These are phyloP conservation scores for Candida tallmaniae DNA, from an alignment of 805 yeast species.

Conservation along the genomic window DNA sequence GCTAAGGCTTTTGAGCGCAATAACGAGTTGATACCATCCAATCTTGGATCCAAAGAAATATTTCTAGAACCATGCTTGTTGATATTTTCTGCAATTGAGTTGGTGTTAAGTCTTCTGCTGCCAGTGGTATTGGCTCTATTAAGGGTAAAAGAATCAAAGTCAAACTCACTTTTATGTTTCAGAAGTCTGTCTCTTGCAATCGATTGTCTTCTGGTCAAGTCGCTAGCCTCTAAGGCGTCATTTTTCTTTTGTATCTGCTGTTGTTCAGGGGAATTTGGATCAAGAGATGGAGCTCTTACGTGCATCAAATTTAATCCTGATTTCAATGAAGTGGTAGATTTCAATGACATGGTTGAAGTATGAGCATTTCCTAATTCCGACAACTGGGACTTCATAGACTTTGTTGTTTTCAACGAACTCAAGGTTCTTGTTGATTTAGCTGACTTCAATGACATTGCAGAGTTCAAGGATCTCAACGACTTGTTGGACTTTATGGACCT, in stretches of 20 bases:
- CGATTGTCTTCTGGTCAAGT: conserved; percentile 15
- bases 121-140: not conserved
- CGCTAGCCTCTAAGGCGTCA: conserved; percentile 4
- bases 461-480: not conserved
- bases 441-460: conserved; percentile 3
- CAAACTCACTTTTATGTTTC: conserved; percentile 14
- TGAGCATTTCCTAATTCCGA: not conserved
- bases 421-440: not conserved
- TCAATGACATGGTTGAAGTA: not conserved
- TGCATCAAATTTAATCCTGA: conserved; percentile 1
- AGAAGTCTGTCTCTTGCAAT: conserved; percentile 23
- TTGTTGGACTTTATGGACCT: conserved; percentile 1
- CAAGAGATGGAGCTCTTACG: too few relatives aligned
- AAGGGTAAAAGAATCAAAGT: not conserved
- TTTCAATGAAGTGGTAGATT: not conserved
- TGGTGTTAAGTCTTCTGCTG: too few relatives aligned
- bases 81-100: not conserved
- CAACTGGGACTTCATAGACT: not conserved
- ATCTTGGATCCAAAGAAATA: conserved; percentile 37
- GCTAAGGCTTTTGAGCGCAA: conserved; percentile 35
- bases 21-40: conserved; percentile 17
- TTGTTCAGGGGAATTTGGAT: too few relatives aligned
- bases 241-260: conserved; percentile 17
- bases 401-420: not conserved
- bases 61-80: conserved; percentile 6